A percentile compares a stretch with the other conserved stretches of the same genome.
These are phyloP conservation scores for Amanita fuliginea DNA, from an alignment of 768 basidiomycete genomes.

Conservation along the genomic window DNA sequence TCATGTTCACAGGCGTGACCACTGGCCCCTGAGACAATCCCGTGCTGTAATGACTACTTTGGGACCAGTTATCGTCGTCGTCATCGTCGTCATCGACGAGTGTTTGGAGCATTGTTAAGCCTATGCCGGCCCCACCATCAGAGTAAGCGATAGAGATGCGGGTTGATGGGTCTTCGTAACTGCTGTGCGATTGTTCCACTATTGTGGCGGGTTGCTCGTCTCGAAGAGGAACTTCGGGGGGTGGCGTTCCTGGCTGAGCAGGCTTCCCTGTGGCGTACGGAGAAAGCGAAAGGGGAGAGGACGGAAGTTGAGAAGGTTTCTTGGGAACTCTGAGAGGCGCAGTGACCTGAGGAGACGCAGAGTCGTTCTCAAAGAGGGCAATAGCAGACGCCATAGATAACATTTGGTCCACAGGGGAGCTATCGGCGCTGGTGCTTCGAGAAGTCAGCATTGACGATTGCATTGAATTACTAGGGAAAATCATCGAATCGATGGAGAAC, in stretches of 20 bases:
- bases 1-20: background rate
- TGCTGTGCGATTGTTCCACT: conserved; percentile 15
- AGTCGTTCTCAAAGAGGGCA: background rate
- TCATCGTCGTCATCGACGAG: conserved; percentile 26
- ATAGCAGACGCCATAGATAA: background rate
- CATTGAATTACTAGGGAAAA: background rate
- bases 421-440: background rate
- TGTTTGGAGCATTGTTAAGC: conserved; percentile 51
- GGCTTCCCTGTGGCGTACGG: background rate
- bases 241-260: background rate
- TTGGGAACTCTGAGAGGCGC: background rate
- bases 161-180: conserved; percentile 11
- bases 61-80: conserved; percentile 11
- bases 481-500: conserved; percentile 6
- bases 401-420: background rate
- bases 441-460: background rate
- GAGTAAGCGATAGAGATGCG: conserved; percentile 29
- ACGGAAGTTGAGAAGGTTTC: background rate
- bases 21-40: background rate
- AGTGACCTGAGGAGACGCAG: conserved; percentile 1
- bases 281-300: background rate
- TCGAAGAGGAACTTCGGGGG: background rate
- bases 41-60: conserved; percentile 1
- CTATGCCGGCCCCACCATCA: conserved; percentile 60
- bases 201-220: background rate